Percentiles rank a stretch among this genome's conserved stretches.
phyloP scores from a whole-genome alignment of 805 yeast genomes.

The Saccharomycopsis fibuligera region DNA sequence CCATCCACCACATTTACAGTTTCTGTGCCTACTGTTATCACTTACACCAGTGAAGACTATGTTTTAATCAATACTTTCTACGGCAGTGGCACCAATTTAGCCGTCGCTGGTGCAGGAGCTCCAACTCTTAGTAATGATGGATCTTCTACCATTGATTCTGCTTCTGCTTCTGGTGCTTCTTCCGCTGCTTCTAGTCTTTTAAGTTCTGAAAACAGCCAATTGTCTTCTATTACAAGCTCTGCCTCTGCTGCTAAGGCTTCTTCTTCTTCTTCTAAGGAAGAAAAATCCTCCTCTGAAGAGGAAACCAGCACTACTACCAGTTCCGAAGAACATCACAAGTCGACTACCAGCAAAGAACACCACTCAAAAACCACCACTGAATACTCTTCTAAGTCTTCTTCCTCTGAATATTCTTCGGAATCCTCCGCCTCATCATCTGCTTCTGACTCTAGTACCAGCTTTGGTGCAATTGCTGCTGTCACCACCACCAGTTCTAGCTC shows the following conservation, averaged over 20 bases:
- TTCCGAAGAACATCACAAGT: too few relatives aligned
- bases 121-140: too few relatives aligned
- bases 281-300: too few relatives aligned
- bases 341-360: too few relatives aligned
- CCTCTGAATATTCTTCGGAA: constrained; percentile 20
- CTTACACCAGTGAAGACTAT: constrained; percentile 7
- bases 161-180: constrained; percentile 22
- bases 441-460: background rate
- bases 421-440: background rate
- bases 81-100: too few relatives aligned
- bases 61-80: constrained; percentile 11
- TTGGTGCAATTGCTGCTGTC: constrained; percentile 5
- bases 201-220: too few relatives aligned
- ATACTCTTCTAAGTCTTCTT: too few relatives aligned
- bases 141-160: constrained; percentile 7
- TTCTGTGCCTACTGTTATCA: constrained; percentile 7
- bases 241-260: too few relatives aligned
- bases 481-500: constrained; percentile 6
- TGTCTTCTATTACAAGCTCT: too few relatives aligned
- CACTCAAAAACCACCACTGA: too few relatives aligned
- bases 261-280: too few relatives aligned
- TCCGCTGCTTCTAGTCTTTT: constrained; percentile 19
- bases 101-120: background rate
- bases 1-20: constrained; percentile 10
- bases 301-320: too few relatives aligned